These are phyloP conservation scores for Actinidia polygama DNA, from an alignment of 179 eudicot genomes.

Conservation along the genomic window DNA sequence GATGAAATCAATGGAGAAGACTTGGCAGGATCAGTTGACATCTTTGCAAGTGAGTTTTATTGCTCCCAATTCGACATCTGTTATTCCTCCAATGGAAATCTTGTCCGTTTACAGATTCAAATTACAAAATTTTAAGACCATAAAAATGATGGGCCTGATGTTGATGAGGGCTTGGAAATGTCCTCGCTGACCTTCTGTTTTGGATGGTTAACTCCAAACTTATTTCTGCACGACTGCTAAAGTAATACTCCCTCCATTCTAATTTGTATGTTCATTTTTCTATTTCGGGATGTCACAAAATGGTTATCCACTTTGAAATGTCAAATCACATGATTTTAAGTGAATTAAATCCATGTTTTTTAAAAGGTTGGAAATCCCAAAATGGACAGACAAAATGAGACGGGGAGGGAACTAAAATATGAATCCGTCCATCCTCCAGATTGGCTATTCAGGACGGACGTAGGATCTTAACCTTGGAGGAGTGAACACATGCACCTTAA, in stretches of 20 bases:
- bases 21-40: slow-evolving; percentile 76
- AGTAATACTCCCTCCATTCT: too few relatives aligned
- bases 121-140: neutral
- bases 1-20: slow-evolving; percentile 73
- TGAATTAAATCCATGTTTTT: neutral
- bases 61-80: neutral
- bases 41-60: slow-evolving; percentile 57
- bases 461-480: too few relatives aligned
- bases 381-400: neutral
- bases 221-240: neutral
- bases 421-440: too few relatives aligned
- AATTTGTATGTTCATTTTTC: neutral
- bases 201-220: neutral
- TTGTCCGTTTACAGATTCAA: slow-evolving; percentile 16
- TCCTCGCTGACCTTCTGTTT: neutral
- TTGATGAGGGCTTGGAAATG: neutral
- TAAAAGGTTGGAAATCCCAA: neutral
- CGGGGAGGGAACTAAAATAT: too few relatives aligned
- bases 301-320: neutral
- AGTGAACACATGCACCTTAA: too few relatives aligned
- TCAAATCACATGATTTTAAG: too few relatives aligned
- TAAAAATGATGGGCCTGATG: neutral
- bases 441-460: too few relatives aligned
- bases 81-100: neutral
- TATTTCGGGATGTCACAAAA: neutral